Evolutionary conservation across 306 rosid species (phyloP), one percentile per base, ranked within the genome.

Genomic region (Lagenaria siceraria): DNA sequence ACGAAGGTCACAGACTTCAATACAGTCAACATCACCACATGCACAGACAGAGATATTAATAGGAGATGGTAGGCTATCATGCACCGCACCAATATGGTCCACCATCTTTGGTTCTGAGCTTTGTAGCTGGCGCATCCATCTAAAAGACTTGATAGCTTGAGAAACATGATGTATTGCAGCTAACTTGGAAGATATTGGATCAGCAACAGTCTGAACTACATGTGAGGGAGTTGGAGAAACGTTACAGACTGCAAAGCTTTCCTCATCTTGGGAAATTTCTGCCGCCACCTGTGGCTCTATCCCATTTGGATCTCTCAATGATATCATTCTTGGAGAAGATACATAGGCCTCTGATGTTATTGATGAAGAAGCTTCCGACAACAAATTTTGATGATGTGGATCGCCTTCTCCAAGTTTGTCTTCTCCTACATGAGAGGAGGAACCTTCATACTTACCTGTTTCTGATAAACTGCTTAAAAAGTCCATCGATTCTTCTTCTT

Each of bases 81-180:
- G 86, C 81, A 54, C 83, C 81, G 81, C 84, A 83, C 80, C 48
- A 54, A 83, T 81, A 58, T 82, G 83, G 81, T 83, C 93, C 85
- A 80, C 80, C 56, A 79, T 78, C 83, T 84, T 87, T 24, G 89
- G 80, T 79, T 94, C 97, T 70, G 86, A 58, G 81, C 88, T 87
- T 79, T 92, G 98, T 78, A 90, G 88, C 86, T 90, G 93, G 76
- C 97, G 94, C 95, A 89, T 89, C 97, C 93, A 89, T 83, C 96
- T 85, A 66, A 94, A 88, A 82, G 98, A 94, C 85, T 94, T 94
- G 69, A 94, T 94, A 71, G 98, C 98, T 85, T 90, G 98, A 76
- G 97, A 94, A 84, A 94, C 95, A 83, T 94, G 98, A 86, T 94
- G 98, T 72, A 94, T 90, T 21, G 98, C 98, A 60, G 97, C 96